Evolutionary conservation across 2,329 filamentous ascomycete species (phyloP).

Genomic region (Ilyonectria sp.): DNA sequence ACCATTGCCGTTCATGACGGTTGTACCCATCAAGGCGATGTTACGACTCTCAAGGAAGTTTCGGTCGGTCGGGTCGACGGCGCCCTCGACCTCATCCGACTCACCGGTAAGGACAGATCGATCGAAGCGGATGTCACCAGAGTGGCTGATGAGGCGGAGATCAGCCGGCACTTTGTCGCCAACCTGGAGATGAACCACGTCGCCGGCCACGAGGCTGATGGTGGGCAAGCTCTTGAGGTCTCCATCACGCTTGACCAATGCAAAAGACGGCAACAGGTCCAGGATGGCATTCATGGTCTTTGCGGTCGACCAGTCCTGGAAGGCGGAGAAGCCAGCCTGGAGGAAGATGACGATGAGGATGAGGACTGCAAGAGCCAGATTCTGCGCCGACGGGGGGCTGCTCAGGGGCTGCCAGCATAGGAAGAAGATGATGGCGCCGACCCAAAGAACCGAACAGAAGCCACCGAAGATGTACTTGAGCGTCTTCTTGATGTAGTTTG

Average conservation of each 20-base stretch:
- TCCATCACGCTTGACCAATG: conserved; percentile 61
- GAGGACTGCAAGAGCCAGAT: conserved; percentile 62
- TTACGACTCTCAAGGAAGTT: conserved; percentile 62
- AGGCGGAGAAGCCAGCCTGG: conserved; percentile 62
- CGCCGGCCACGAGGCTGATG: conserved; percentile 61
- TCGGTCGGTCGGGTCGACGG: conserved; percentile 56
- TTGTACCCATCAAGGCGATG: conserved; percentile 60
- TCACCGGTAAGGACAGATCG: conserved; percentile 60
- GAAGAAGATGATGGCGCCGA: conserved; percentile 64
- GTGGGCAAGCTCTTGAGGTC: conserved; percentile 57
- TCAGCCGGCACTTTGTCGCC: conserved; percentile 66
- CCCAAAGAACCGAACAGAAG: conserved; percentile 64
- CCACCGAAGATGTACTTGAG: conserved; percentile 62
- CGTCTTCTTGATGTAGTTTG: conserved; percentile 60
- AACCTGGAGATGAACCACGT: conserved; percentile 61
- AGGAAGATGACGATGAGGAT: conserved; percentile 64
- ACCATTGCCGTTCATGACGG: conserved; percentile 59
- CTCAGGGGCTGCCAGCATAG: conserved; percentile 64
- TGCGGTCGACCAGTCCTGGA: conserved; percentile 64
- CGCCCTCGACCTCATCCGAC: conserved; percentile 58
- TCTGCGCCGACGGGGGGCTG: conserved; percentile 59
- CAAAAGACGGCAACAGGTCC: conserved; percentile 60
- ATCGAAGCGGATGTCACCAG: conserved; percentile 61
- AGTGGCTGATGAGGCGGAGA: conserved; percentile 59
- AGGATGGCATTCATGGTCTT: conserved; percentile 64